Evolutionary conservation across 208 protist species (phyloP).

Genomic region (Acanthamoeba sp.): DNA sequence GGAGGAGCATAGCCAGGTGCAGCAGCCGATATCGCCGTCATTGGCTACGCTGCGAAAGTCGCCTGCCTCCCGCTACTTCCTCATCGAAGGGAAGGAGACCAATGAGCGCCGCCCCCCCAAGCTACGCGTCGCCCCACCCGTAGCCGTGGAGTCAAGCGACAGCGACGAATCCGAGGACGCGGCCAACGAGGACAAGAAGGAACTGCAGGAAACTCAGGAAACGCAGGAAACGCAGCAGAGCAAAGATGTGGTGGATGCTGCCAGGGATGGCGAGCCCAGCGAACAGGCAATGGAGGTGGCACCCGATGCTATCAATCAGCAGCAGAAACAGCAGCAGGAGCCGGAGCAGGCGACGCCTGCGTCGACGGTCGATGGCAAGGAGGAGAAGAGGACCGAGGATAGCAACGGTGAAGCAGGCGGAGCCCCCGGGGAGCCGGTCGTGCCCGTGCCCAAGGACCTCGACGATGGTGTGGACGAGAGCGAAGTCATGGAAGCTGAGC

Average conservation of each 20-base stretch:
- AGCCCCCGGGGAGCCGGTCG: too few relatives aligned
- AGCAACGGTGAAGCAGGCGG: too few relatives aligned
- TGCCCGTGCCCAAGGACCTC: not conserved
- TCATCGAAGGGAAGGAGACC: not conserved
- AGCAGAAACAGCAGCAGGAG: too few relatives aligned
- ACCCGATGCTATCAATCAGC: too few relatives aligned
- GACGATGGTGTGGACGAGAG: not conserved
- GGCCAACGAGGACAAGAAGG: not conserved
- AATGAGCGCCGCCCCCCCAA: not conserved
- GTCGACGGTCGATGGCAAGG: too few relatives aligned
- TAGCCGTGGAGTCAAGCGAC: not conserved
- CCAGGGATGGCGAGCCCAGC: too few relatives aligned
- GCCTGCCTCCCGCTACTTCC: not conserved
- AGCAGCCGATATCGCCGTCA: not conserved
- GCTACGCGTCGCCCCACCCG: not conserved
- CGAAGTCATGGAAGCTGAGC: not conserved
- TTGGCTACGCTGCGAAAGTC: not conserved
- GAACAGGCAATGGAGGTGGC: too few relatives aligned
- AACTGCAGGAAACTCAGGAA: too few relatives aligned
- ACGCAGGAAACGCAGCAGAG: too few relatives aligned
- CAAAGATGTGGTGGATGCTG: too few relatives aligned
- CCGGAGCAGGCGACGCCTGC: too few relatives aligned
- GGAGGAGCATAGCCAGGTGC: not conserved
- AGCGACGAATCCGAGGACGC: not conserved
- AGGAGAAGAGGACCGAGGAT: too few relatives aligned